phyloP scores from a whole-genome alignment of 2,329 filamentous ascomycete genomes.

The Dothistroma pini region DNA sequence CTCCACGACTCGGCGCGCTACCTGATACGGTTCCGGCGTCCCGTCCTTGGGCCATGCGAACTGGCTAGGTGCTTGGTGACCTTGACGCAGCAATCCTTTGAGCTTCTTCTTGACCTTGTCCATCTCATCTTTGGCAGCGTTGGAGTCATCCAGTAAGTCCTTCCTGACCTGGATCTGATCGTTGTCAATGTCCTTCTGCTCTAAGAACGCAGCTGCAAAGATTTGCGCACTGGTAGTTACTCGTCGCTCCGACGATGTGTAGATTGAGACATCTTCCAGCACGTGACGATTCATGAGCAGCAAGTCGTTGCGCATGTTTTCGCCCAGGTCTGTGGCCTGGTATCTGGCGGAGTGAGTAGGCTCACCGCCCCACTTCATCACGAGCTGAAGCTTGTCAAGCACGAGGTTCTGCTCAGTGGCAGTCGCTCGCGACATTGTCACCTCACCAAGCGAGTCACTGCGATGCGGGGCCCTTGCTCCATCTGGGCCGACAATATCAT shows the following conservation, averaged over 20 bases:
- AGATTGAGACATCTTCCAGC: constrained; percentile 88
- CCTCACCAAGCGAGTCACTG: constrained; percentile 81
- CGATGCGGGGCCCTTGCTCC: constrained; percentile 53
- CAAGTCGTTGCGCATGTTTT: constrained; percentile 94
- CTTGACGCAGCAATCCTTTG: constrained; percentile 84
- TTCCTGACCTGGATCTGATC: constrained; percentile 90
- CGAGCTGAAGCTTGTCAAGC: constrained; percentile 91
- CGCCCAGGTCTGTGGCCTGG: constrained; percentile 88
- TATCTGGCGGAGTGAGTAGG: constrained; percentile 96
- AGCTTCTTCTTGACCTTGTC: constrained; percentile 99
- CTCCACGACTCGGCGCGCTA: constrained; percentile 86
- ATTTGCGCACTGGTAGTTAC: constrained; percentile 97
- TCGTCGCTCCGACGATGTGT: constrained; percentile 90
- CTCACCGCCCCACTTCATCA: constrained; percentile 99
- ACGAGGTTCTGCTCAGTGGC: constrained; percentile 90
- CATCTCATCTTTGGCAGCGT: constrained; percentile 98
- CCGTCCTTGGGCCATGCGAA: constrained; percentile 96
- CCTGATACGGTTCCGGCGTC: constrained; percentile 89
- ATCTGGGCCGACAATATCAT: constrained; percentile 35
- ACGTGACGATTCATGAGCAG: constrained; percentile 89
- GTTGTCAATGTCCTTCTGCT: constrained; percentile 76
- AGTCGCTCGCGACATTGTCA: constrained; percentile 90
- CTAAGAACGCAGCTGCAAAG: constrained; percentile 84
- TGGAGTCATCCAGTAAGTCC: constrained; percentile 92
- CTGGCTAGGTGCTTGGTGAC: constrained; percentile 87